Percentiles rank a stretch among this genome's conserved stretches.
Conservation (phyloP, 768 basidiomycete species). For the Lepiota venenata region DNA sequence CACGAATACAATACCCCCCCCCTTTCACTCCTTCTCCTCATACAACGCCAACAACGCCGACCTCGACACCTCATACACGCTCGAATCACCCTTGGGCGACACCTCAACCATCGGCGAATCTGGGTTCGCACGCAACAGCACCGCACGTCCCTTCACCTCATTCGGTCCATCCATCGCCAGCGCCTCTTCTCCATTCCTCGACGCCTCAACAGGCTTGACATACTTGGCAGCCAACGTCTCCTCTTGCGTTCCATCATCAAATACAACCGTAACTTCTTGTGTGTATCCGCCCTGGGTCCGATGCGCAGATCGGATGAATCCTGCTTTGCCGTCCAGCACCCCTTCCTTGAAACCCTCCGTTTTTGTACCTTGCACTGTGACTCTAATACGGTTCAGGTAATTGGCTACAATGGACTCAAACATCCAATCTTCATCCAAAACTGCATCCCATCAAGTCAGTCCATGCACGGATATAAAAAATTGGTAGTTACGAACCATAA, state of each 20-base stretch:
- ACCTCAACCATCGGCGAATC: slow-evolving; percentile 31
- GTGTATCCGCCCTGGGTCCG: slow-evolving; percentile 27
- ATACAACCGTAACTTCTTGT: slow-evolving; percentile 32
- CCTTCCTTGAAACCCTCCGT: slow-evolving; percentile 31
- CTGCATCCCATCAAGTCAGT: slow-evolving; percentile 3
- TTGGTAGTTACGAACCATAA: slow-evolving; percentile 11
- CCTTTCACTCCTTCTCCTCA: slow-evolving; percentile 14
- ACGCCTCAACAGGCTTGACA: slow-evolving; percentile 26
- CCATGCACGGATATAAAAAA: neutral
- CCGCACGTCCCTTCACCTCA: slow-evolving; percentile 19
- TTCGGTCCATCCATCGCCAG: slow-evolving; percentile 46
- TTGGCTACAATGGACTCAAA: slow-evolving; percentile 28
- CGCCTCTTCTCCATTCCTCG: slow-evolving; percentile 40
- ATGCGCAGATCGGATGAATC: slow-evolving; percentile 29
- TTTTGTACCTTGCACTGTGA: slow-evolving; percentile 35
- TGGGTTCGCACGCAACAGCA: slow-evolving; percentile 39
- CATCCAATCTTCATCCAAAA: slow-evolving; percentile 37
- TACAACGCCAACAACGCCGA: slow-evolving; percentile 32
- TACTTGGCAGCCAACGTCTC: slow-evolving; percentile 25
- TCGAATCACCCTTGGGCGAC: slow-evolving; percentile 31
- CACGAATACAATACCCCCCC: neutral
- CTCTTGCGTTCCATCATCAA: slow-evolving; percentile 24
- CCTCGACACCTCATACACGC: slow-evolving; percentile 33
- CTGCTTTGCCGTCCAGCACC: slow-evolving; percentile 28
- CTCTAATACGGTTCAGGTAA: slow-evolving; percentile 32